These are phyloP conservation scores for Candida succiphila DNA, from an alignment of 805 yeast species.

Conservation along the genomic window DNA sequence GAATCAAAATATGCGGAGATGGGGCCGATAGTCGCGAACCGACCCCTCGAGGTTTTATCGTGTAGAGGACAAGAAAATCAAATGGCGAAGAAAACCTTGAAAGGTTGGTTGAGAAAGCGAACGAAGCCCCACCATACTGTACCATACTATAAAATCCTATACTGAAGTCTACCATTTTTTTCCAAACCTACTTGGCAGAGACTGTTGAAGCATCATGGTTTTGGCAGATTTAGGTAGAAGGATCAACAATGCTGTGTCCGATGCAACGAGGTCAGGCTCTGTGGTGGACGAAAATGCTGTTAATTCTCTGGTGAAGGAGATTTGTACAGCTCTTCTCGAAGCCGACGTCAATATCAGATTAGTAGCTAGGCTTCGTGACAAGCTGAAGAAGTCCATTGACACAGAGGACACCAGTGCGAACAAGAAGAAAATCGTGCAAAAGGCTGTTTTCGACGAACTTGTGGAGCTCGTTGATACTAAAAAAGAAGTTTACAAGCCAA, in stretches of 20 bases:
- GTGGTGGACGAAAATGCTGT: constrained; percentile 51
- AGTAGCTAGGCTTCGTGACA: constrained; percentile 68
- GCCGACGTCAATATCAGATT: constrained; percentile 88
- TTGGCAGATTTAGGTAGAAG: constrained; percentile 72
- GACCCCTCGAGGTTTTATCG: too few relatives aligned
- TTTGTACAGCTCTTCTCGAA: constrained; percentile 83
- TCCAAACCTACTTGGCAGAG: too few relatives aligned
- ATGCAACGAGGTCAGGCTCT: constrained; percentile 45
- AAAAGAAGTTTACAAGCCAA: constrained; percentile 55
- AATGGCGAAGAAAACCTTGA: too few relatives aligned
- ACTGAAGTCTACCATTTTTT: too few relatives aligned
- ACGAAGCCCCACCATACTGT: too few relatives aligned
- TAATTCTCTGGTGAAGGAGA: constrained; percentile 71
- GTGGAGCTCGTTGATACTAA: constrained; percentile 75
- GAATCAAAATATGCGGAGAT: too few relatives aligned
- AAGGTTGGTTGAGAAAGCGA: too few relatives aligned
- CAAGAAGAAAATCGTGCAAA: constrained; percentile 75
- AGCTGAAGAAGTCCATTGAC: constrained; percentile 50
- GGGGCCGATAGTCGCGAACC: too few relatives aligned
- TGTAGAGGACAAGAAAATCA: too few relatives aligned
- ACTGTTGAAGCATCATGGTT: too few relatives aligned
- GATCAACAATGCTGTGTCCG: constrained; percentile 64
- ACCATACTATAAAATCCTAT: too few relatives aligned
- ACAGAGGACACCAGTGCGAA: constrained; percentile 49
- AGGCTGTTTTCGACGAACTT: constrained; percentile 89